A percentile compares a stretch with the other conserved stretches of the same genome.
Conservation (phyloP, 148 eudicot species). For the Pharnaceum exiguum region DNA sequence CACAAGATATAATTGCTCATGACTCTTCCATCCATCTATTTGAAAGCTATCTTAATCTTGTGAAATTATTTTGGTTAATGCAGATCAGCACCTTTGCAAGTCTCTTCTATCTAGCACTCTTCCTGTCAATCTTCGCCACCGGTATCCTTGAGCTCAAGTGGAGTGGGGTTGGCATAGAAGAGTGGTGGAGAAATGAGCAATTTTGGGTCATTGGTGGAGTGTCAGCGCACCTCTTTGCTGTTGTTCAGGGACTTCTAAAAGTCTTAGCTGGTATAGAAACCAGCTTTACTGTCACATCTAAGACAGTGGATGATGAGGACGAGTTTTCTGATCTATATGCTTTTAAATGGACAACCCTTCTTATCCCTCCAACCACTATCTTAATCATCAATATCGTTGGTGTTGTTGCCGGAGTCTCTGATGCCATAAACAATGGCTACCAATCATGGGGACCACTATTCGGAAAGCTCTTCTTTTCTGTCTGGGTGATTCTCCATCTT, state of each 20-base stretch:
- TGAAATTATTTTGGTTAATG: conserved; percentile 12
- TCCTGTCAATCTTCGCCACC: conserved; percentile 78
- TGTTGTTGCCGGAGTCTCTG: conserved; percentile 97
- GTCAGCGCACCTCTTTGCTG: conserved; percentile 95
- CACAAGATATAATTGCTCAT: too few relatives aligned
- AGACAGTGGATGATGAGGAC: conserved; percentile 77
- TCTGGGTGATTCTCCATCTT: conserved; percentile 94
- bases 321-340: conserved; percentile 80
- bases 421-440: conserved; percentile 91
- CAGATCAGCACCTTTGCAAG: conserved; percentile 98
- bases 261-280: conserved; percentile 92
- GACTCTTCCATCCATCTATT: too few relatives aligned
- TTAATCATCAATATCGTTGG: conserved; percentile 86
- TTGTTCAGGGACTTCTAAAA: conserved; percentile 85
- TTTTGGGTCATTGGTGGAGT: conserved; percentile 98
- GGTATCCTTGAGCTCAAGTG: conserved; percentile 96
- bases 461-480: conserved; percentile 93
- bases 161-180: conserved; percentile 99
- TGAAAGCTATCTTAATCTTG: not conserved
- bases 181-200: conserved; percentile 99
- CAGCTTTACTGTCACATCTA: conserved; percentile 91
- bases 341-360: conserved; percentile 96
- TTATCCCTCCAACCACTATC: conserved; percentile 93
- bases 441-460: conserved; percentile 96
- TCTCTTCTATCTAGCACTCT: conserved; percentile 90